Base-by-base conservation (phyloP, 768 basidiomycete species). In the Serendipita sp. region DNA sequence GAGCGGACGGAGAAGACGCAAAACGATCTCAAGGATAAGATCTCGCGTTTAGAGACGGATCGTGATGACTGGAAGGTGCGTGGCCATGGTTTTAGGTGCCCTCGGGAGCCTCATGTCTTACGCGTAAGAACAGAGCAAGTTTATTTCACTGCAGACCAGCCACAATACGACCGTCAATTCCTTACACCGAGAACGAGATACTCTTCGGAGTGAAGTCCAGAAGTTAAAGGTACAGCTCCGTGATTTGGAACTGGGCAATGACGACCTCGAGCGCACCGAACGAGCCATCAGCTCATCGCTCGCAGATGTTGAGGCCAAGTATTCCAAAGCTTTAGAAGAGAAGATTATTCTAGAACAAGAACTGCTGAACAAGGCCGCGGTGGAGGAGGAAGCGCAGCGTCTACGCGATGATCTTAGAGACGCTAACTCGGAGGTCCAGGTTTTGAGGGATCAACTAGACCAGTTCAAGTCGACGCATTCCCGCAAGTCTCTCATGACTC, bases 261-360 rank as follows among this genome's bases (percentile, higher is more conserved):
- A 99, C 70, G 94, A 98, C 75, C 78, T 99, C 65, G 96, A 98
- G 72, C 81, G 93, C 67, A 94, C 88, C 73, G 95, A 97, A 71
- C 83, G 96, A 33, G 88, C 88, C 62, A 86, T 89, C 45, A 82
- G 87, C 6, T 90, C 87, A 58, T 88, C 82, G 69, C 74, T 94
- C 69, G 87, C 86, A 3, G 88, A 89, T 71, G 78, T 91, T 69
- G 93, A 96, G 75, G 77, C 82, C 68, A 91, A 87, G 72, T 95
- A 98, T 75, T 85, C 92, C 65, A 82, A 85, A 63, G 88, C 87
- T 0, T 77, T 98, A 37, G 96, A 99, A 74, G 93, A 98, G 76
- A 98, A 97, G 76, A 97, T 97, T 64, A 76, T 99, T 31, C 80
- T 98, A 43, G 96, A 99, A 73, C 92, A 98, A 68, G 96, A 99